Evolutionary conservation across 208 protist species (phyloP), one percentile per base, ranked within the genome.

Genomic region (Trypanosoma brucei): DNA sequence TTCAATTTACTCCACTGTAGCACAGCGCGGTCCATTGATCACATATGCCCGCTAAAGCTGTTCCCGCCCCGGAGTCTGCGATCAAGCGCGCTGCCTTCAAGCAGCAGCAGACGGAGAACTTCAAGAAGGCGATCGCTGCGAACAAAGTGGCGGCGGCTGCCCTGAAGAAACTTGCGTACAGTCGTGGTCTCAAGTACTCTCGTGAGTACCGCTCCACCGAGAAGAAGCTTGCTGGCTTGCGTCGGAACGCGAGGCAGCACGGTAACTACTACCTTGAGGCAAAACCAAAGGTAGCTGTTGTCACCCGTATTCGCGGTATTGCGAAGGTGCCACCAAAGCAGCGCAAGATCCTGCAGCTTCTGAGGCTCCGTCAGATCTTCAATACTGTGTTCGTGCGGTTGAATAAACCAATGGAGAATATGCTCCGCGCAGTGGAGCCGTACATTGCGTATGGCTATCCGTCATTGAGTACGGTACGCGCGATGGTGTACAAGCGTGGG

Each of bases 371-470:
- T 60, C 98, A 99, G 90, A 99, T 99, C 90, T 92, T 99, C 95
- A 99, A 99, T 86, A 98, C 89, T 57, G 96, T 99, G 52, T 99
- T 99, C 75, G 86, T 99, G 68, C 94, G 94, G 67, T 57, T 99
- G 36, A 99, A 99, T 97, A 99, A 99, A 85, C 97, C 98, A 49
- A 99, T 98, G 42, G 82, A 99, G 71, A 99, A 98, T 77, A 99
- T 99, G 98, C 92, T 99, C 40, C 91, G 91, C 64, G 70, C 96
- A 8, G 97, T 99, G 56, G 97, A 99, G 86, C 98, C 98, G 59
- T 99, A 99, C 94, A 91, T 99, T 65, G 95, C 98, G 53, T 99
- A 98, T 81, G 99, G 99, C 62, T 98, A 98, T 75, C 98, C 98
- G 53, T 97, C 90, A 62, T 84, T 99, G 22, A 95, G 97, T 75